Evolutionary conservation across 768 basidiomycete genomes (phyloP), one percentile per base, ranked within the genome.

Genomic region (Guyanaporus albipodus): DNA sequence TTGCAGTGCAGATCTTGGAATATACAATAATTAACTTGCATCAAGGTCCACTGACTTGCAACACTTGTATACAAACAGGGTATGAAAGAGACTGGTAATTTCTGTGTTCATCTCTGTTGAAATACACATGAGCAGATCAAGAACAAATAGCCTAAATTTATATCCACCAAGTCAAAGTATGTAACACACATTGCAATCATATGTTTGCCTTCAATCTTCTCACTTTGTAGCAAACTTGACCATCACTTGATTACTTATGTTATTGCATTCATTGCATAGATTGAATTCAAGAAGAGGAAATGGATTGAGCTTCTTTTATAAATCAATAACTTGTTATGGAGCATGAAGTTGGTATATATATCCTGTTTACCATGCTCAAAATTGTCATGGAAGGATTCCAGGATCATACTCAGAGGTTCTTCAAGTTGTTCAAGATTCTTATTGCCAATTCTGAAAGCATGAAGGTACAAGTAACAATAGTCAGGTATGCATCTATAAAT

Each of bases 11-110:
- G 48, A 48, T 38, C 50, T 47, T 40, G 8, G 34, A 35, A 45
- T 57, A 41, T 31, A 48, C 31, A n/a, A 27, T 28, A 41, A 46
- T 46, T n/a, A 28, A 21, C 17, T 8, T 33, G 11, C 38, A 1
- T 11, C 21, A 42, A 99, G 94, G 83, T 97, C 53, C 89, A 93
- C 51, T 96, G 98, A 81, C 79, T 99, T 19, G 91, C 94, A 38
- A 92, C 94, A 8, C 93, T 97, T 44, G 96, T 97, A 64, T 79
- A 95, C 58, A 99, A 99, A 75, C 88, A 94, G 48, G 80, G 97
- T 50, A 66, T 76, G 22, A 78, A 82, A 63, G 85, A 85, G 58
- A 88, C 85, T 55, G 87, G 86, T 40, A 80, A 78, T 63, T 68
- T 94, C 26, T 99, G 96, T 95, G 72, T 80, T n/a, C 72, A 78